Percentiles rank a stretch among this genome's conserved stretches.
phyloP scores from a whole-genome alignment of 1,284 basidiomycete genomes.

The Peniophora sp. region DNA sequence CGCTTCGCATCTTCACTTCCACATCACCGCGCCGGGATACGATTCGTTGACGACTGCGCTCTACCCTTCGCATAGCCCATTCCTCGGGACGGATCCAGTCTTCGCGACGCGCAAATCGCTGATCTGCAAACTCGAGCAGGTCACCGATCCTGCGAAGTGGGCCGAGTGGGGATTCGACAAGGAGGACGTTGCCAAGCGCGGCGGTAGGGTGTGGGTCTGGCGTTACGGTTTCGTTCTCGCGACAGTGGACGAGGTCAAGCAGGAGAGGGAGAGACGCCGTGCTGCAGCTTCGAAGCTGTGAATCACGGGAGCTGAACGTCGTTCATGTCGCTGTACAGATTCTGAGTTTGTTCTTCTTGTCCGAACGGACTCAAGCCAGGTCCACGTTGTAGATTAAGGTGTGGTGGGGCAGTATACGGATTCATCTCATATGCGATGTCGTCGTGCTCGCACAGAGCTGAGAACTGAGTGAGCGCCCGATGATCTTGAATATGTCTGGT shows the following conservation, averaged over 20 bases:
- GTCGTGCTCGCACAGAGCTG: too few species aligned
- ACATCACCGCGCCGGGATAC: conserved; percentile 27
- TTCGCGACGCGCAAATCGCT: conserved; percentile 34
- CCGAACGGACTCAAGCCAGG: too few species aligned
- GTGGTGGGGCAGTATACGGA: too few species aligned
- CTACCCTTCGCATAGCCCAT: conserved; percentile 31
- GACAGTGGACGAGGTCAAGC: conserved; percentile 23
- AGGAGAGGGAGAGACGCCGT: conserved; percentile 14
- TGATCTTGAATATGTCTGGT: too few species aligned
- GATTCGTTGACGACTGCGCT: conserved; percentile 32
- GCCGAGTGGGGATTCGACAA: conserved; percentile 24
- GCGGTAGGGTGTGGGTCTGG: conserved; percentile 27
- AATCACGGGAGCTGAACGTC: too few species aligned
- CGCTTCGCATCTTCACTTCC: conserved; percentile 32
- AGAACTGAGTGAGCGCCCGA: too few species aligned
- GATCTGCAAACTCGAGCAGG: conserved; percentile 24
- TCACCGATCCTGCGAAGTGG: conserved; percentile 23
- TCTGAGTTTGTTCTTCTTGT: too few species aligned
- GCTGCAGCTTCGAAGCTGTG: too few species aligned
- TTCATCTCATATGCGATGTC: too few species aligned
- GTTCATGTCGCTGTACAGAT: too few species aligned
- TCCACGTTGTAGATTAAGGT: too few species aligned
- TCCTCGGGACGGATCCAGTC: conserved; percentile 32
- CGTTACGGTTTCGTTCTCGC: conserved; percentile 28
- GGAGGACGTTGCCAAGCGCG: conserved; percentile 17